These are phyloP conservation scores for Xylaria flabelliformis DNA, from an alignment of 495 filamentous ascomycete species.

Conservation along the genomic window DNA sequence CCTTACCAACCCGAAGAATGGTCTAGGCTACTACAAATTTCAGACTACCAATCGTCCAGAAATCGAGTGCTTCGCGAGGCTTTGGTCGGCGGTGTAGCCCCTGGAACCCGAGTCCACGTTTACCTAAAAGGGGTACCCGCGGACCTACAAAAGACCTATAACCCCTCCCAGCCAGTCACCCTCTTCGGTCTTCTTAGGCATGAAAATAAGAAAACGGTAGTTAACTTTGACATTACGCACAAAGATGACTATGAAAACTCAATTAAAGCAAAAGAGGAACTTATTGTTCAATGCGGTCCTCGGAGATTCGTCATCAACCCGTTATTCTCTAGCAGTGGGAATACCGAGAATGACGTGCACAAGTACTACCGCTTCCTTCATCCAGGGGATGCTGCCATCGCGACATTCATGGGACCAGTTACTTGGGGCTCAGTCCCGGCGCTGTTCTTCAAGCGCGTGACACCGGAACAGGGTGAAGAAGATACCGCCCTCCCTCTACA, in stretches of 20 bases:
- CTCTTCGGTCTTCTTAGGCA: conserved; percentile 88
- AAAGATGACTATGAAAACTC: conserved; percentile 72
- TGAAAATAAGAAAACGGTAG: conserved; percentile 88
- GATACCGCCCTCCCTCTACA: conserved; percentile 54
- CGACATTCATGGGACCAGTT: conserved; percentile 86
- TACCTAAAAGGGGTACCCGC: conserved; percentile 77
- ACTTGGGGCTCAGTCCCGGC: conserved; percentile 91
- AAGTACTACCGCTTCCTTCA: conserved; percentile 95
- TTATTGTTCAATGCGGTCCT: conserved; percentile 88
- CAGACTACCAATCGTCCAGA: conserved; percentile 81
- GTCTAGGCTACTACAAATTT: conserved; percentile 80
- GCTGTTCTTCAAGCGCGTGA: conserved; percentile 77
- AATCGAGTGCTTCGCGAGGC: conserved; percentile 78
- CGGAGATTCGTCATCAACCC: conserved; percentile 87
- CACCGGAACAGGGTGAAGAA: conserved; percentile 39
- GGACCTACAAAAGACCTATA: conserved; percentile 59
- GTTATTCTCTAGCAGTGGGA: conserved; percentile 82
- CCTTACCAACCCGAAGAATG: conserved; percentile 89
- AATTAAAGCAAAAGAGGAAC: conserved; percentile 85
- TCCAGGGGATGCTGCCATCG: conserved; percentile 88
- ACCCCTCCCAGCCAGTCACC: conserved; percentile 64
- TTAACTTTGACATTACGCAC: conserved; percentile 86
- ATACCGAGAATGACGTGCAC: conserved; percentile 92
- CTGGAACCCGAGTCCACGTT: conserved; percentile 81
- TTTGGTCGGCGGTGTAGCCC: conserved; percentile 80